A percentile compares a stretch with the other conserved stretches of the same genome.
phyloP scores from a whole-genome alignment of 805 yeast genomes.

The Kodamaea fukazawae region DNA sequence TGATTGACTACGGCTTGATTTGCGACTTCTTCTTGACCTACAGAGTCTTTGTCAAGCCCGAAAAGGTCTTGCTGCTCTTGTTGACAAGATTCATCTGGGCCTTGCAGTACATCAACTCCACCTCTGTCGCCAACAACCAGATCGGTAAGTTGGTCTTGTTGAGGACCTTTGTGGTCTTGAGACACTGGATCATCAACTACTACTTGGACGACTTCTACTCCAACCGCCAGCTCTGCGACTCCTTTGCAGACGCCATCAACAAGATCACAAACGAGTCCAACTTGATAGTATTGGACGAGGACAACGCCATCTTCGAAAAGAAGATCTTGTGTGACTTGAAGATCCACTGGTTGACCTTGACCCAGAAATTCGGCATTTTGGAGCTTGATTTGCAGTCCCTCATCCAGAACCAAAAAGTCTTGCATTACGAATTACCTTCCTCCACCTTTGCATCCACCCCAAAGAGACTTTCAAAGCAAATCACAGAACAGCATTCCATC shows the following conservation, averaged over 20 bases:
- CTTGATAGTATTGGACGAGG: slow-evolving; percentile 17
- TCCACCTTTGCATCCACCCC: slow-evolving; percentile 8
- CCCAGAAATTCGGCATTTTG: slow-evolving; percentile 32
- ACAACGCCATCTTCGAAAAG: slow-evolving; percentile 25
- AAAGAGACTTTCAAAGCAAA: slow-evolving; percentile 28
- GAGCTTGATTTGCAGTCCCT: slow-evolving; percentile 20
- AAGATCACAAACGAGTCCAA: slow-evolving; percentile 36
- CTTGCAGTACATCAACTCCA: slow-evolving; percentile 40
- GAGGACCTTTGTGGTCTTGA: slow-evolving; percentile 78
- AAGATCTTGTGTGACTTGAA: slow-evolving; percentile 40
- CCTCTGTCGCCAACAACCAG: slow-evolving; percentile 24
- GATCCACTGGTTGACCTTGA: slow-evolving; percentile 37
- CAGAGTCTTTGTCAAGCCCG: slow-evolving; percentile 63
- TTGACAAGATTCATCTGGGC: slow-evolving; percentile 74
- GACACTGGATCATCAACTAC: slow-evolving; percentile 89
- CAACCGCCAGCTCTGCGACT: slow-evolving; percentile 32
- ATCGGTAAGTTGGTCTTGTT: slow-evolving; percentile 67
- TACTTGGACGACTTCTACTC: slow-evolving; percentile 71
- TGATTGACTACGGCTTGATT: slow-evolving; percentile 72
- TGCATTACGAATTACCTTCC: slow-evolving; percentile 24
- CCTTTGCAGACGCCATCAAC: slow-evolving; percentile 48
- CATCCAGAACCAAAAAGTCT: slow-evolving; percentile 12
- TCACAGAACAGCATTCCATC: slow-evolving; percentile 30
- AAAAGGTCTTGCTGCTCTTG: slow-evolving; percentile 57
- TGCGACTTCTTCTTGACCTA: slow-evolving; percentile 86